A percentile compares a stretch with the other conserved stretches of the same genome.
Conservation (phyloP, 1,284 basidiomycete species). For the Ceratobasidium sp. region DNA sequence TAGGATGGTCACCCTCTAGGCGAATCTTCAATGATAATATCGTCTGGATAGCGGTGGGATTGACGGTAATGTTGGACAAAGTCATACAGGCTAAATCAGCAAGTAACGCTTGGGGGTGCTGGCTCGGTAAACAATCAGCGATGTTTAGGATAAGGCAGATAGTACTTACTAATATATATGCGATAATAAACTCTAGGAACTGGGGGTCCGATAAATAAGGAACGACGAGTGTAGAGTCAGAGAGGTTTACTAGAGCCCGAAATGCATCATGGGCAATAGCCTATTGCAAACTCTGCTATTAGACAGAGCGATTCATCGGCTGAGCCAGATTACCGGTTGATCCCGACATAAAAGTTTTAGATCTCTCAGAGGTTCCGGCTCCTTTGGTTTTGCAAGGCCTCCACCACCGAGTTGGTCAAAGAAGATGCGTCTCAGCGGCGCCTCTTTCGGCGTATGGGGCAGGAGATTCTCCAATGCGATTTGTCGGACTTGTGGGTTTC, state of each 20-base stretch:
- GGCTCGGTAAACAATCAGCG: constrained; percentile 10
- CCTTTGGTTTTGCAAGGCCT: constrained; percentile 66
- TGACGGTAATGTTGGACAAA: constrained; percentile 90
- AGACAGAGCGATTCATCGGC: constrained; percentile 26
- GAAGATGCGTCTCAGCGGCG: constrained; percentile 78
- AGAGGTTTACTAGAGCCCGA: constrained; percentile 91
- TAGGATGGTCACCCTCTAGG: constrained; percentile 61
- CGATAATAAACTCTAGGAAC: constrained; percentile 85
- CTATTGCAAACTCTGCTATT: constrained; percentile 55
- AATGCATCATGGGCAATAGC: constrained; percentile 94
- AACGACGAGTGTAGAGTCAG: constrained; percentile 79
- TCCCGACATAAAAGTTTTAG: constrained; percentile 87
- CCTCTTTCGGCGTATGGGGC: constrained; percentile 75
- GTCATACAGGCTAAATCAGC: constrained; percentile 97
- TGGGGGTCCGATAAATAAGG: constrained; percentile 73
- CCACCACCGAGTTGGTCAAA: constrained; percentile 64
- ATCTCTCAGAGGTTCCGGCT: constrained; percentile 74
- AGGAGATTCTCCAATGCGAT: constrained; percentile 86
- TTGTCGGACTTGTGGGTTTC: constrained; percentile 86
- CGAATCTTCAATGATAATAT: constrained; percentile 74
- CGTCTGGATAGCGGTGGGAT: constrained; percentile 70
- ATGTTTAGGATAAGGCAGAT: constrained; percentile 19
- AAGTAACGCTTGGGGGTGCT: constrained; percentile 89
- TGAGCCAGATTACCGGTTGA: constrained; percentile 65
- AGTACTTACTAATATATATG: constrained; percentile 86